Evolutionary conservation across 371 early-diverging fungal genomes (phyloP), one percentile per base, ranked within the genome.

Genomic region (Syncephalastrum sp.): DNA sequence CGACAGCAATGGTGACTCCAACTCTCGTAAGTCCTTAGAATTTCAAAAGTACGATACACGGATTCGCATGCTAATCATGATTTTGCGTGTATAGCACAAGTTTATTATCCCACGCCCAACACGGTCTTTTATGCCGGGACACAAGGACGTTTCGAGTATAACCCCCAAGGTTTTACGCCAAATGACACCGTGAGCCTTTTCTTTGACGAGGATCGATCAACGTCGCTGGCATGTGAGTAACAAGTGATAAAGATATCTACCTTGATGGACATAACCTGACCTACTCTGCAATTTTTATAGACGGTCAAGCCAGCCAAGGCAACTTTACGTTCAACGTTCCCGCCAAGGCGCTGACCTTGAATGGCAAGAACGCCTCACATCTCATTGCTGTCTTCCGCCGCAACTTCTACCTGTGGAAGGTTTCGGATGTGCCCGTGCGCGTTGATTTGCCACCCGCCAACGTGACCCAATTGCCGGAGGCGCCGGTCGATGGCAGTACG

Each of bases 141-240:
- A n/a, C 48, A 41, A 15, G 33, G 52, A 3, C 48, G 38, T 38
- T 53, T 65, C 14, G 7, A n/a, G 14, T 60, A 59, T 19, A 52
- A 60, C 42, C 33, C 53, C 5, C 23, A 57, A 1, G 24, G 47
- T 10, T 65, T 44, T 24, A 65, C 65, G 4, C 27, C 17, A 12
- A 60, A 56, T 17, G 65, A 65, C 38, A 65, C 65, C 4, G 56
- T 65, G 4, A 49, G 57, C 4, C 27, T 64, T 38, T 64, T 64
- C 41, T 65, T 65, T 46, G 65, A 65, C 23, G 60, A 65, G 53
- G 57, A 60, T 25, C 65, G 65, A 3, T 56, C 60, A 10, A 57
- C 23, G 3, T 27, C 51, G n/a, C 25, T 65, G 33, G 65, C 54
- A 17, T 50, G 64, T 64, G 59, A 47, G 59, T 50, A n/a, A 45